Base-by-base conservation (phyloP, 306 rosid species). In the Lithocarpus polystachyus region DNA sequence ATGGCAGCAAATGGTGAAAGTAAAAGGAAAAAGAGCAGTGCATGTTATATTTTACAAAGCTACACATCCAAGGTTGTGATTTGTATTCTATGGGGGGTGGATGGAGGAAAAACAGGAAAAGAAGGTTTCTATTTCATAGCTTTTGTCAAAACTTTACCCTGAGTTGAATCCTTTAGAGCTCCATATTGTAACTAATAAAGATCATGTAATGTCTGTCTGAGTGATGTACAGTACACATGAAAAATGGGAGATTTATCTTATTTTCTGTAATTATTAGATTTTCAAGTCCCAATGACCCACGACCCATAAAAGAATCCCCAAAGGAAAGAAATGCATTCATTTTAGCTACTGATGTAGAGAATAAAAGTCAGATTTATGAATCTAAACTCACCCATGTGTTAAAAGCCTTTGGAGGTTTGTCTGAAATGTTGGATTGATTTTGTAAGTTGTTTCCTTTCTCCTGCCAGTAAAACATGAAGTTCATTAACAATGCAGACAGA, bases 371-470 rank as follows among this genome's bases (percentile, higher is more conserved):
- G 45, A 53, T 3, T 73, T 43, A 64, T 62, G 64, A 17, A 81
- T 24, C 62, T 51, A 71, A 74, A 78, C 94, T 87, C 81, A 95
- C 99, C 98, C 99, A 26, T 78, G 80, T 14, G 90, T 76, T 80
- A 95, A 79, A 76, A 92, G 97, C 86, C 89, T 88, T 81, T 88
- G 97, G 82, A 95, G 93, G 82, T 95, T 95, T 51, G 81, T 87
- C 87, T 91, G 99, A 77, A 87, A 95, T 55, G 90, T 90, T 59
- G 89, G 84, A 82, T 90, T 92, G 73, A 95, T 76, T 75, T 88
- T 88, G 87, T 92, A 95, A 52, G 87, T 92, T 82, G 86, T 85
- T 72, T 88, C 99, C 77, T 86, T 90, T 87, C 89, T 95, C 93
- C 99, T 95, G 88, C 71, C 75, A 88, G 37, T 35, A 77, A 75